phyloP scores from a whole-genome alignment of 805 yeast genomes.

The Candida coquimbonensis region DNA sequence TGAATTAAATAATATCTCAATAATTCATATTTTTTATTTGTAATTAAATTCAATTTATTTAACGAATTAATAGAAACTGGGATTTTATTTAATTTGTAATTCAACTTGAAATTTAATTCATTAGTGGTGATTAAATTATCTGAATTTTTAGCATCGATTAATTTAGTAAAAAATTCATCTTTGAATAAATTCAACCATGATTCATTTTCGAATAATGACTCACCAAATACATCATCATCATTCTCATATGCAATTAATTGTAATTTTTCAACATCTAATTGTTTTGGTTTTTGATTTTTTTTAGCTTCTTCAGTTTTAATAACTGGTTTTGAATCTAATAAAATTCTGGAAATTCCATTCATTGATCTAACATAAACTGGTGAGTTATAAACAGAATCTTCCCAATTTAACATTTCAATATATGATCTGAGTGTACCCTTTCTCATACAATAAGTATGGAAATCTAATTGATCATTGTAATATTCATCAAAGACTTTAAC shows the following conservation, averaged over 20 bases:
- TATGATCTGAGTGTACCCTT: constrained; percentile 87
- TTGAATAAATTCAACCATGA: constrained; percentile 39
- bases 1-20: constrained; percentile 15
- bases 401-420: constrained; percentile 74
- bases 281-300: constrained; percentile 51
- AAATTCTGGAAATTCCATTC: constrained; percentile 53
- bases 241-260: constrained; percentile 32
- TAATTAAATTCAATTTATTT: constrained; percentile 16
- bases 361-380: constrained; percentile 70
- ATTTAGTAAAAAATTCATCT: constrained; percentile 33
- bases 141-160: constrained; percentile 31
- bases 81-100: constrained; percentile 18
- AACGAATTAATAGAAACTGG: constrained; percentile 18
- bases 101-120: constrained; percentile 18
- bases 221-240: constrained; percentile 59
- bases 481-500: constrained; percentile 63
- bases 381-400: constrained; percentile 59
- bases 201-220: constrained; percentile 28
- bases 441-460: constrained; percentile 88
- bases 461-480: constrained; percentile 83
- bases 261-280: constrained; percentile 45
- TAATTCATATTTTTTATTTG: constrained; percentile 13
- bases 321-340: constrained; percentile 28
- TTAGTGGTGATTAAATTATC: constrained; percentile 29
- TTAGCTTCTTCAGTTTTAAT: constrained; percentile 18